Evolutionary conservation across 805 yeast genomes (phyloP), one percentile per base, ranked within the genome.

Genomic region (Wickerhamomyces canadensis): DNA sequence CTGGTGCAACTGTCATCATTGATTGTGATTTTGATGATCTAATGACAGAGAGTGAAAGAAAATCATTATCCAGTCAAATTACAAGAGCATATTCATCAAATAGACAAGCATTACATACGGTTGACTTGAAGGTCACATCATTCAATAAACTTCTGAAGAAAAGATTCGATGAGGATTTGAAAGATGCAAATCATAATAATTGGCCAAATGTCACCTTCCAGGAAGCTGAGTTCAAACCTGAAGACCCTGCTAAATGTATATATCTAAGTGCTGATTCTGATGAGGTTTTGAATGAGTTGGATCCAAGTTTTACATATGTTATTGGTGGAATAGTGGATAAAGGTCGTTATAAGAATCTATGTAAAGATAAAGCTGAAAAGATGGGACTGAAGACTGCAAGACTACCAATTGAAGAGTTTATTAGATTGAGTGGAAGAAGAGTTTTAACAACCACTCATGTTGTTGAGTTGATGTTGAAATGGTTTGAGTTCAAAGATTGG

Each of bases 251-350:
- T 2, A 71, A 72, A 26, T 67, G 64, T 28, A 71, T 86, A 0
- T 91, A 93, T 52, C 62, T 91, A 26, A 80, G 95, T 1, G 94
- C 97, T 0, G 98, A 91, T 51, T 81, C 96, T 0, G 84, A 80
- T 8, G 83, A 81, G 7, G 75, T 68, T 17, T 51, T 93, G 25
- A 76, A 72, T 10, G 74, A 67, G 19, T 64, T 91, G 37, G 78
- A 80, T 43, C 75, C 78, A 5, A 84, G 81, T 3, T 67, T 70
- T 55, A 84, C 94, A 0, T 91, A 91, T 49, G 76, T 91, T 30
- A 78, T 91, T 34, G 98, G 98, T 9, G 98, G 98, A 1, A 91
- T 91, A 39, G 98, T 91, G 3, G 98, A 91, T 58, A 91, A 91
- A 58, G 94, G 94, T 42, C 74, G 98, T 49, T 81, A 88, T 63